Evolutionary conservation across 306 rosid species (phyloP).

Genomic region (Crotalaria pallida): DNA sequence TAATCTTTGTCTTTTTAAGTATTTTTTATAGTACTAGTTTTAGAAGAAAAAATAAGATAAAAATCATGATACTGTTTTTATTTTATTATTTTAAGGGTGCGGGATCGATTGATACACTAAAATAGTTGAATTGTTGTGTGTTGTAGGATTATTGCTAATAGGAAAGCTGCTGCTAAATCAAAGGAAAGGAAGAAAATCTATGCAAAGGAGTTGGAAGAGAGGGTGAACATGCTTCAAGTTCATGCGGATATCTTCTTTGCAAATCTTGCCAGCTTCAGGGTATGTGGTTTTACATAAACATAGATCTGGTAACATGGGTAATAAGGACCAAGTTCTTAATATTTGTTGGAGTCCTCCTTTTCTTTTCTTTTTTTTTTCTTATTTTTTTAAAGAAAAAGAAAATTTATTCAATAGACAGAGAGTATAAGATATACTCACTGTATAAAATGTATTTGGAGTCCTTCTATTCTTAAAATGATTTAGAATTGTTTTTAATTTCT

Average conservation of each 20-base stretch:
- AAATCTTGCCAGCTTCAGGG: conserved; percentile 40
- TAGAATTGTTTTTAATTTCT: neutral
- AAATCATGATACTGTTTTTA: too few species aligned
- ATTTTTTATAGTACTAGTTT: too few species aligned
- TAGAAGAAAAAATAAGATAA: too few species aligned
- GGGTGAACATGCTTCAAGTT: conserved; percentile 44
- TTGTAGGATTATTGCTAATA: conserved; percentile 60
- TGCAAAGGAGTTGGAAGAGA: conserved; percentile 43
- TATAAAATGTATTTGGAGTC: too few species aligned
- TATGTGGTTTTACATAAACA: neutral
- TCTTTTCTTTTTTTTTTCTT: too few species aligned
- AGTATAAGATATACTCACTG: too few species aligned
- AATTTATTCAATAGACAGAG: too few species aligned
- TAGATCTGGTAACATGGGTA: neutral
- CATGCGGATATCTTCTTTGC: conserved; percentile 32
- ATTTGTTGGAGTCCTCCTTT: neutral
- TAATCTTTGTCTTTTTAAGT: neutral
- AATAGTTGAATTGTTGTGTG: neutral
- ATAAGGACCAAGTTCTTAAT: neutral
- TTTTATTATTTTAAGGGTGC: neutral
- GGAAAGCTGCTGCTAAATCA: conserved; percentile 68
- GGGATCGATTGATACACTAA: conserved; percentile 11
- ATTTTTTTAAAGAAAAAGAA: too few species aligned
- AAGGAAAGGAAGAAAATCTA: conserved; percentile 59
- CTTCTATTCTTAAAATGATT: neutral